These are phyloP conservation scores for Suillus occidentalis DNA, from an alignment of 768 basidiomycete species.

Conservation along the genomic window DNA sequence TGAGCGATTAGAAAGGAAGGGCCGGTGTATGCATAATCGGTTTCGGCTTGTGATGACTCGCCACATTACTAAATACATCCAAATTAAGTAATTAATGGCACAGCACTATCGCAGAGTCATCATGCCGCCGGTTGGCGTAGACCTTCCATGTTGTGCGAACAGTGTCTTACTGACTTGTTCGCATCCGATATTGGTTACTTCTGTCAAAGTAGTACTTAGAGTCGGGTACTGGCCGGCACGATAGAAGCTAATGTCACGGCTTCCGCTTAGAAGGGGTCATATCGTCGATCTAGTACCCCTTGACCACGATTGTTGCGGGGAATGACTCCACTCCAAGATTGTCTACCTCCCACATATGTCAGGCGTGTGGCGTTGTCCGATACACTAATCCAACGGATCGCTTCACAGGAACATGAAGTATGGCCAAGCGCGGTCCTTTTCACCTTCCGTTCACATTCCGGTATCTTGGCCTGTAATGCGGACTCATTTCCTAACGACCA, in stretches of 20 bases:
- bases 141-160: not conserved
- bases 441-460: no score
- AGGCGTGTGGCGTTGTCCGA: no score
- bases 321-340: not conserved
- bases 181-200: not conserved
- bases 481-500: no score
- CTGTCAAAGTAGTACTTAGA: no score
- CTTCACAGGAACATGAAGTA: no score
- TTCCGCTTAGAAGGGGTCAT: not conserved
- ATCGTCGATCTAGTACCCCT: not conserved
- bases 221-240: not conserved
- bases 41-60: constrained; percentile 1
- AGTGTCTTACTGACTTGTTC: not conserved
- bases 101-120: constrained; percentile 8
- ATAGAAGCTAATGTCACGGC: not conserved
- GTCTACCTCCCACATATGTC: no score
- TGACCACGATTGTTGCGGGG: not conserved
- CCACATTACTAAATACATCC: constrained; percentile 11
- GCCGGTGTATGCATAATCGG: not conserved
- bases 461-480: not conserved
- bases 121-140: not conserved
- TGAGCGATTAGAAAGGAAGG: constrained; percentile 29
- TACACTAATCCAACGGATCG: no score
- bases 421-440: no score
- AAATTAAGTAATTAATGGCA: constrained; percentile 10